Evolutionary conservation across 2,329 filamentous ascomycete species (phyloP), one percentile per base, ranked within the genome.

Genomic region (Pseudogymnoascus sp.): DNA sequence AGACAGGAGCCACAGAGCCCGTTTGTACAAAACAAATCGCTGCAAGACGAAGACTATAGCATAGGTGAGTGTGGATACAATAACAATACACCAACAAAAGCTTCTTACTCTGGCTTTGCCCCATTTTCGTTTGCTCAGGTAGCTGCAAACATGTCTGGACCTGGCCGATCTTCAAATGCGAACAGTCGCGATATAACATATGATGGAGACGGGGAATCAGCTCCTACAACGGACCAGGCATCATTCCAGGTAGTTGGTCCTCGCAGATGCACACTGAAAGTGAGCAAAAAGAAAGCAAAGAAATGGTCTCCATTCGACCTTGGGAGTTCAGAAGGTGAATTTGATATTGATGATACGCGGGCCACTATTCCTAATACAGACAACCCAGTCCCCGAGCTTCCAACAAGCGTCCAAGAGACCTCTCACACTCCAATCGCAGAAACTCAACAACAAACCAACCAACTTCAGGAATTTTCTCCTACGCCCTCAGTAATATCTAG

Each of bases 221-320:
- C n/a, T 21, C n/a, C 28, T 33, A 14, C 16, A 55, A 14, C 14
- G 7, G 49, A 33, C n/a, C 49, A 55, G 3, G 49, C 49, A 18
- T 11, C 49, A 21, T 9, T 33, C 49, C 28, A 18, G 33, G 28
- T 12, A 55, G 28, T 7, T 55, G 49, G 28, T 14, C 49, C 49
- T 18, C 49, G 49, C 28, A 16, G 28, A 55, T 55, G 49, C 14
- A 55, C 49, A 21, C 28, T 55, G 16, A 55, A 55, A 21, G 28
- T 9, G 49, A 55, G 23, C 45, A 52, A 35, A 12, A 55, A 55
- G 49, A 55, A 55, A 55, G 28, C 28, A 5, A 55, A 55, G 49
- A 55, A 55, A 33, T 55, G 49, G 49, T 55, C 28, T 55, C 49
- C 49, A 33, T 55, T 55, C n/a, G 49, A 55, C 49, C 49, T 55